Conservation (phyloP, 768 basidiomycete genomes). For the Tephrocybe sp. region DNA sequence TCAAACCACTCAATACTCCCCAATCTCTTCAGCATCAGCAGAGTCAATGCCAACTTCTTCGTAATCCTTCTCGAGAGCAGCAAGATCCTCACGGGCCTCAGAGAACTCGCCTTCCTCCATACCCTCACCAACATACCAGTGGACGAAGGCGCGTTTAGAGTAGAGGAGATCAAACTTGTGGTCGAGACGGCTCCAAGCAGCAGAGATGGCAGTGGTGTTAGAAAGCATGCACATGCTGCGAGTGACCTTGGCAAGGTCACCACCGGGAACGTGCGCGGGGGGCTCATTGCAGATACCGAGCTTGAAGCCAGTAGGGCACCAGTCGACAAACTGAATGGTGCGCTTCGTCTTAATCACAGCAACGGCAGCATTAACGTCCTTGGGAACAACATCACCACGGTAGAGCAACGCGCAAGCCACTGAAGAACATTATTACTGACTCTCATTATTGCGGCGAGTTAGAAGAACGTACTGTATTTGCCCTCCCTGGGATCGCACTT, state of each 20-base stretch:
- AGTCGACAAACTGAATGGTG: constrained; percentile 97
- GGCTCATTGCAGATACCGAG: constrained; percentile 98
- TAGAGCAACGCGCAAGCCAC: constrained; percentile 92
- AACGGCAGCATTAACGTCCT: constrained; percentile 92
- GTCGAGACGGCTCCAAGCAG: constrained; percentile 91
- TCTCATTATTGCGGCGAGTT: background rate
- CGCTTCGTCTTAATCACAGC: constrained; percentile 95
- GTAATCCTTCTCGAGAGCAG: constrained; percentile 98
- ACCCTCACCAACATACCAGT: constrained; percentile 98
- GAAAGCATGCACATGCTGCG: constrained; percentile 98
- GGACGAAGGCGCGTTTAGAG: constrained; percentile 92
- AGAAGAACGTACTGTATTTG: constrained; percentile 81
- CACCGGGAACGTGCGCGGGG: constrained; percentile 86
- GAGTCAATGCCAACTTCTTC: constrained; percentile 72
- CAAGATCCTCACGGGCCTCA: constrained; percentile 97
- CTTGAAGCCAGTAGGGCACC: constrained; percentile 98
- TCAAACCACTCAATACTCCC: constrained; percentile 43
- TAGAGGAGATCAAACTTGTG: constrained; percentile 99
- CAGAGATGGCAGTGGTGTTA: constrained; percentile 89
- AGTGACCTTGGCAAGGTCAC: constrained; percentile 90
- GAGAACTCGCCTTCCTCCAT: constrained; percentile 99
- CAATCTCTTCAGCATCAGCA: constrained; percentile 49
- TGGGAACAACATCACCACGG: constrained; percentile 96
- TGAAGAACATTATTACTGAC: constrained; percentile 23
- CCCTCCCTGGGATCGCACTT: constrained; percentile 95